Evolutionary conservation across 345 rosid genomes (phyloP), one percentile per base, ranked within the genome.

Genomic region (Eucalyptus regnans): DNA sequence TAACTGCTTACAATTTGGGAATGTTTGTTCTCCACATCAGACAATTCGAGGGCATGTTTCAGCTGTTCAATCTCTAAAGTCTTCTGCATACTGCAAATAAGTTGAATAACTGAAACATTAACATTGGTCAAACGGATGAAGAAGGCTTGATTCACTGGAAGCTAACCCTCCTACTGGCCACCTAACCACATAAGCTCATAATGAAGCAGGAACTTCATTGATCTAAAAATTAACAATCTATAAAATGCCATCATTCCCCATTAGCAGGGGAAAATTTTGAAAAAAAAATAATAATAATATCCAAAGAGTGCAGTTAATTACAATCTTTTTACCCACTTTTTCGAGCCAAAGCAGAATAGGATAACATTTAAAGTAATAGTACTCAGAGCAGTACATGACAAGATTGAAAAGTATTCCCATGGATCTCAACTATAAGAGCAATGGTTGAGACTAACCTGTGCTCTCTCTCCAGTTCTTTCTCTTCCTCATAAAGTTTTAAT

Each of bases 1-100:
- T 20, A 76, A 89, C 56, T 88, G 88, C 92, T 93, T 92, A 95
- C 98, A 93, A 92, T 93, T 88, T 93, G 93, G 86, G 92, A 88
- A 87, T 89, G 91, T 81, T 87, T 90, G 87, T 91, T 94, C 89
- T 88, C 88, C 52, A 88, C 90, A 89, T 90, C 90, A 91, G 91
- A 92, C 84, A 62, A 89, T 87, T 86, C 88, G 43, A 94, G 90
- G 86, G 93, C 92, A 88, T 92, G 88, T 88, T 92, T 91, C 86
- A 95, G 93, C 91, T 89, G 93, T 89, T 94, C 97, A 89, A 95
- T 91, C 90, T 94, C 95, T 85, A 89, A 33, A 89, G 94, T 91
- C 92, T 93, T 94, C 89, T 93, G 94, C 88, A 87, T 79, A 87
- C 99, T 95, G 93, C 89, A 92, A 86, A 79, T 83, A 52, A 88